A percentile compares a stretch with the other conserved stretches of the same genome.
Evolutionary conservation across 2,329 filamentous ascomycete species (phyloP).

Genomic region (Exophiala xenobiotica): DNA sequence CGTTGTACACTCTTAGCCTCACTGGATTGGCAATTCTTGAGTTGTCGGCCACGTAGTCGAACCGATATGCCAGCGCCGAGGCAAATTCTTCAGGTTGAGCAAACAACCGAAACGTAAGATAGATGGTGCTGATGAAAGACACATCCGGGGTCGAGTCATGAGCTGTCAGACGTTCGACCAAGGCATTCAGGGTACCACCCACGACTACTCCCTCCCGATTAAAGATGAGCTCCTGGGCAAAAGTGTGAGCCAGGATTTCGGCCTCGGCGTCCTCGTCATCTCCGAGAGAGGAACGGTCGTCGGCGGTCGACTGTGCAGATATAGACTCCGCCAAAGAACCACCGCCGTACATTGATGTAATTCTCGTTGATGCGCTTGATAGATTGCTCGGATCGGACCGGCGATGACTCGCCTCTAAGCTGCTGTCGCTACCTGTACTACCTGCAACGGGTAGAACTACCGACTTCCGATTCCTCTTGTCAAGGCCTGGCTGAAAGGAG

Average conservation of each 20-base stretch:
- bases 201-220: slow-evolving; percentile 96
- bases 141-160: slow-evolving; percentile 91
- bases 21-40: slow-evolving; percentile 75
- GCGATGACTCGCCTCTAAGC: slow-evolving; percentile 58
- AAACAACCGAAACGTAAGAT: slow-evolving; percentile 92
- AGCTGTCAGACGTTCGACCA: slow-evolving; percentile 91
- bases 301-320: slow-evolving; percentile 63
- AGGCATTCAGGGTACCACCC: slow-evolving; percentile 81
- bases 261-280: slow-evolving; percentile 75
- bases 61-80: slow-evolving; percentile 80
- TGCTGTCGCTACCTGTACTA: slow-evolving; percentile 74
- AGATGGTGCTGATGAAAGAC: slow-evolving; percentile 90
- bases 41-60: slow-evolving; percentile 83
- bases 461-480: slow-evolving; percentile 11
- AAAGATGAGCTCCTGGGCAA: slow-evolving; percentile 83
- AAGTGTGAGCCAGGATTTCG: slow-evolving; percentile 92
- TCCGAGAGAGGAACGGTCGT: slow-evolving; percentile 67
- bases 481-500: slow-evolving; percentile 4
- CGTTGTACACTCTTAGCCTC: slow-evolving; percentile 87
- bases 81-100: slow-evolving; percentile 77
- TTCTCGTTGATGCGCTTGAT: slow-evolving; percentile 80
- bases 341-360: slow-evolving; percentile 56
- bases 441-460: slow-evolving; percentile 8
- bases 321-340: slow-evolving; percentile 36
- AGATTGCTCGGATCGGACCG: slow-evolving; percentile 78